Evolutionary conservation across 345 rosid species (phyloP), one percentile per base, ranked within the genome.

Genomic region (Rhizophora apiculata): DNA sequence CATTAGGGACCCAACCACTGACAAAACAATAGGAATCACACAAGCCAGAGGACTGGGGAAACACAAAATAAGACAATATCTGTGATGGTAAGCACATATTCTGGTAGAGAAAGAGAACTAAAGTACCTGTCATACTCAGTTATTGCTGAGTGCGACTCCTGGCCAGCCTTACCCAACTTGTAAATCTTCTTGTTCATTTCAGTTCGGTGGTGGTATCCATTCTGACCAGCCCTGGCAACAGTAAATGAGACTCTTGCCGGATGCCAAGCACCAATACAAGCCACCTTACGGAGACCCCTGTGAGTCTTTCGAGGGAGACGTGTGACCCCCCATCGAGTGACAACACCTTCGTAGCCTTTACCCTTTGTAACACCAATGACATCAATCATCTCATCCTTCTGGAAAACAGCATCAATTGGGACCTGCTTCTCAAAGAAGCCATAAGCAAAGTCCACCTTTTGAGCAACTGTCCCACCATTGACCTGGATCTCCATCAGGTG

Each of bases 241-340:
- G 97, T 91, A 68, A 83, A 91, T 9, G 97, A 91, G n/a, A 91
- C 97, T 74, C 97, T 87, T 15, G 96, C 96, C 57, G 97, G 97
- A 85, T 91, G 97, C 97, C 97, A 91, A 22, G 97, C 95, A 39
- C 97, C 97, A 8, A 91, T 91, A 85, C 97, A 91, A 68, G 97
- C 97, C 34, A 91, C 97, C 86, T 91, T 91, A 58, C 96, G 94
- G 13, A 91, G 87, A 82, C 97, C 97, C 31, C 97, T 80, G 75
- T 91, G 97, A 56, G 97, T 91, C 84, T 91, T 91, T 22, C 97
- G 87, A 16, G 97, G 97, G 55, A 91, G 91, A 26, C 95, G 90
- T 13, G 97, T 91, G 48, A 89, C 97, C 67, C 97, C 97, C 95
- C 97, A 91, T 52, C 97, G 95, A 26, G 97, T 88, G 10, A 90